phyloP scores from a whole-genome alignment of 108 stramenopile species.

The Nitzschia sp. region DNA sequence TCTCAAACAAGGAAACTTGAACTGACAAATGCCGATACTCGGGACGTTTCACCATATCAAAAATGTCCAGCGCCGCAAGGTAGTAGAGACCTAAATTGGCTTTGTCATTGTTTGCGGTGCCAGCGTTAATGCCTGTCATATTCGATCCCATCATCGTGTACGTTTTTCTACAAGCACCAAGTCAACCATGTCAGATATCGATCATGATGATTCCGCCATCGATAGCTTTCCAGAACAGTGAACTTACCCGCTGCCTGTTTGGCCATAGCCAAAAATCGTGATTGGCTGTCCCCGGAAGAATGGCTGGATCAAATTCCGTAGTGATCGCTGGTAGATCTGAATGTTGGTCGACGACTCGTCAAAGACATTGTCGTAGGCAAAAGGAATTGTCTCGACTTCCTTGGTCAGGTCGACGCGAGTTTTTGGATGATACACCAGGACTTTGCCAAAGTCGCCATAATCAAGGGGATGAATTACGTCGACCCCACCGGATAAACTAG shows the following conservation, averaged over 20 bases:
- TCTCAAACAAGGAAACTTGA: slow-evolving; percentile 94
- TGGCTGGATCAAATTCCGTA: slow-evolving; percentile 85
- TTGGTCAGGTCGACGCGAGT: slow-evolving; percentile 96
- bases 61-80: slow-evolving; percentile 91
- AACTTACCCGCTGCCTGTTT: slow-evolving; percentile 69
- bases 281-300: slow-evolving; percentile 89
- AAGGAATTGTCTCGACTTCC: slow-evolving; percentile 90
- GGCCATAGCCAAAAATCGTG: slow-evolving; percentile 93
- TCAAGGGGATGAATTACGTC: slow-evolving; percentile 85
- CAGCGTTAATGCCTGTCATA: slow-evolving; percentile 76
- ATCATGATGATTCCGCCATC: background rate
- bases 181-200: no score
- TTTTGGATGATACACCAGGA: slow-evolving; percentile 96
- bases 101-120: slow-evolving; percentile 42
- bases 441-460: slow-evolving; percentile 65
- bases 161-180: slow-evolving; percentile 66
- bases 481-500: slow-evolving; percentile 56
- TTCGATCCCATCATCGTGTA: slow-evolving; percentile 97
- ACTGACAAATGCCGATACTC: slow-evolving; percentile 68
- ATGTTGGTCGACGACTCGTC: slow-evolving; percentile 71
- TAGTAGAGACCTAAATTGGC: slow-evolving; percentile 89
- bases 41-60: slow-evolving; percentile 61
- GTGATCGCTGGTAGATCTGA: slow-evolving; percentile 82
- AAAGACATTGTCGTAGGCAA: slow-evolving; percentile 97
- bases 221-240: no score